Base-by-base conservation (phyloP, 345 rosid genomes). In the Citrus cavaleriei region DNA sequence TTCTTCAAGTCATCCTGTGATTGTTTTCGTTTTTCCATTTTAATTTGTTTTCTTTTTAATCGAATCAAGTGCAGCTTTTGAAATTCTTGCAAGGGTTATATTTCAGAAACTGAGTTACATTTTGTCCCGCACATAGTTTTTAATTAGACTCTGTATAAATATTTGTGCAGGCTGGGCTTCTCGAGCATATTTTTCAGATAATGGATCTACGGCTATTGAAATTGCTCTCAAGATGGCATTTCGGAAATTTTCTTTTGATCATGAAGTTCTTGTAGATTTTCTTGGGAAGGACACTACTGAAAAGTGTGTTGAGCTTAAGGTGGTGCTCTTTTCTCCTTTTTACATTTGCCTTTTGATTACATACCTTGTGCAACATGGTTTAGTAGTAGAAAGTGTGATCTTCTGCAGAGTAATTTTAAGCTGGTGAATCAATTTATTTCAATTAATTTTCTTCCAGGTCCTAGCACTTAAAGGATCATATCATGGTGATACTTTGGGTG, bases 401-500 rank as follows among this genome's bases (percentile, higher is more conserved):
- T 19, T 61, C 30, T 28, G 10, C 1, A 6, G 30, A 74, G 38
- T 18, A 46, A 46, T 64, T 67, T 3, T 68, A 34, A 4, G 57
- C 3, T 35, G 49, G 30, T 72, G 55, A 55, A 34, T 51, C 49
- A 34, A 35, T 42, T 24, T 55, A 63, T 46, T 32, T 67, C 38
- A 67, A 64, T 34, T 76, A 64, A 30, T n/a, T 34, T 55, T 66
- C 73, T 54, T 76, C 74, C 79, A 94, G 98, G 97, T 94, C 70
- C 80, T 96, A 74, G 99, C 99, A 60, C 98, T 94, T 77, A 87
- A 86, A 70, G 97, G 98, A 72, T 96, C 97, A 79, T 96, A 93
- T 85, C 99, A 96, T 83, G 99, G 98, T 71, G 99, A 94, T 83
- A 96, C 99, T 72, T 89, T 94, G 85, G 98, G 97, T 85, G 97